phyloP scores from a whole-genome alignment of 1,139 yeast genomes.

The Debaryomyces fabryi region DNA sequence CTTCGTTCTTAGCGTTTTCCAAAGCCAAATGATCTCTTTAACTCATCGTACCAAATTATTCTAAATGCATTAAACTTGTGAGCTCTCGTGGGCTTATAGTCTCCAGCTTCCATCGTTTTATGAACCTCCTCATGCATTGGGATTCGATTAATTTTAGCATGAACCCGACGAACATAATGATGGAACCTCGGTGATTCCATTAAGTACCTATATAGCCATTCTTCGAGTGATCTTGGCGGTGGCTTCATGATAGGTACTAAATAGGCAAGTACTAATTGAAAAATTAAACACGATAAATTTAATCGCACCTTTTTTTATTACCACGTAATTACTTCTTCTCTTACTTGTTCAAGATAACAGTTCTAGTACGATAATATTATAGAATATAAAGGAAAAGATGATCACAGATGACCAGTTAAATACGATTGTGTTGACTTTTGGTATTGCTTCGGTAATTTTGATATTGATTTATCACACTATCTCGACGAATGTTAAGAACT shows the following conservation, averaged over 20 bases:
- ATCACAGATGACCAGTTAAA: constrained; percentile 81
- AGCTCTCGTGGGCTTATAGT: constrained; percentile 49
- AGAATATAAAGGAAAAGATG: constrained; percentile 42
- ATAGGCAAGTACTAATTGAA: neutral
- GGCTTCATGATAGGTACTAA: constrained; percentile 11
- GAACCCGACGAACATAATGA: constrained; percentile 64
- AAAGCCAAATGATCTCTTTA: constrained; percentile 56
- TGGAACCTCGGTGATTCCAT: constrained; percentile 68
- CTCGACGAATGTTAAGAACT: constrained; percentile 41
- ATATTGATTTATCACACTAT: constrained; percentile 71
- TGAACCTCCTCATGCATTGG: constrained; percentile 26
- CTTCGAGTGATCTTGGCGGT: constrained; percentile 48
- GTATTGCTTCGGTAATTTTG: constrained; percentile 69
- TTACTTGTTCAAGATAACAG: neutral
- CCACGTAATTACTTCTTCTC: constrained; percentile 6
- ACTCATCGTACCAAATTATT: constrained; percentile 64
- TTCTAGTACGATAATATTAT: neutral
- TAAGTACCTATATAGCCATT: constrained; percentile 48
- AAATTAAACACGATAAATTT: neutral
- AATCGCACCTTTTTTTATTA: constrained; percentile 6
- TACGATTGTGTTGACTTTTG: constrained; percentile 73
- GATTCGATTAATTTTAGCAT: constrained; percentile 67
- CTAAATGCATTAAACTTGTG: constrained; percentile 68
- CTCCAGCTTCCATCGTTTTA: constrained; percentile 22
- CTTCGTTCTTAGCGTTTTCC: constrained; percentile 21